phyloP scores from a whole-genome alignment of 192 early-diverging fungal species.

The Backusella liffmaniae region DNA sequence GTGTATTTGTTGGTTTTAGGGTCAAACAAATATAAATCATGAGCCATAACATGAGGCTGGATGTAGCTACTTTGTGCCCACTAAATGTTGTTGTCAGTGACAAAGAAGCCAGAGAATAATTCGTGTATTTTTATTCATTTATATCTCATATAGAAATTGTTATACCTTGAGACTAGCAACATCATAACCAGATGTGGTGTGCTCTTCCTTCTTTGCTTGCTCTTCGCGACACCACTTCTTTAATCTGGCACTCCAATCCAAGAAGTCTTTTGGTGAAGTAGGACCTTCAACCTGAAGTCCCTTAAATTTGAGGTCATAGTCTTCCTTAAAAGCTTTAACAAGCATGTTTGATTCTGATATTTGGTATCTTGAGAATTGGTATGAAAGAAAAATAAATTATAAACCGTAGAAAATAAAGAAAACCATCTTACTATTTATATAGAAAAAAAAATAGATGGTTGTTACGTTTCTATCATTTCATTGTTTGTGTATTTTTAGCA shows the following conservation, averaged over 20 bases:
- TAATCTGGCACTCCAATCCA: slow-evolving; percentile 15
- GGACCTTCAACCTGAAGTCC: slow-evolving; percentile 18
- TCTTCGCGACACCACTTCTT: slow-evolving; percentile 22
- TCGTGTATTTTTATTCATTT: background rate
- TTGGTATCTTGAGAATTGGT: background rate
- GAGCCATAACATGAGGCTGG: slow-evolving; percentile 24
- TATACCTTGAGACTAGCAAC: slow-evolving; percentile 15
- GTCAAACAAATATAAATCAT: slow-evolving; percentile 19
- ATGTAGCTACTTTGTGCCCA: slow-evolving; percentile 19
- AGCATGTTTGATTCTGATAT: slow-evolving; percentile 15
- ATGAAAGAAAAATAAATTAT: background rate
- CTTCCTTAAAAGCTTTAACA: slow-evolving; percentile 19
- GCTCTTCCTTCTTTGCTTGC: background rate
- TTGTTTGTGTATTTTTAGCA: slow-evolving; percentile 6
- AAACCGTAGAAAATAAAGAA: background rate
- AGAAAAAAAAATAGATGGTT: background rate
- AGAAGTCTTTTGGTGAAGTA: slow-evolving; percentile 16
- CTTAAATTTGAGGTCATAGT: slow-evolving; percentile 22
- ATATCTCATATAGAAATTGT: background rate
- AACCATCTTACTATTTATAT: background rate
- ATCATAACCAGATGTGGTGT: slow-evolving; percentile 13
- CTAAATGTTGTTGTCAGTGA: slow-evolving; percentile 7
- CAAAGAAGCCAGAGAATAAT: background rate
- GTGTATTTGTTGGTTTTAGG: slow-evolving; percentile 19
- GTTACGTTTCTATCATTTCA: background rate